Percentiles rank a stretch among this genome's conserved stretches.
phyloP scores from a whole-genome alignment of 306 rosid species.

The Crotalaria pallida region DNA sequence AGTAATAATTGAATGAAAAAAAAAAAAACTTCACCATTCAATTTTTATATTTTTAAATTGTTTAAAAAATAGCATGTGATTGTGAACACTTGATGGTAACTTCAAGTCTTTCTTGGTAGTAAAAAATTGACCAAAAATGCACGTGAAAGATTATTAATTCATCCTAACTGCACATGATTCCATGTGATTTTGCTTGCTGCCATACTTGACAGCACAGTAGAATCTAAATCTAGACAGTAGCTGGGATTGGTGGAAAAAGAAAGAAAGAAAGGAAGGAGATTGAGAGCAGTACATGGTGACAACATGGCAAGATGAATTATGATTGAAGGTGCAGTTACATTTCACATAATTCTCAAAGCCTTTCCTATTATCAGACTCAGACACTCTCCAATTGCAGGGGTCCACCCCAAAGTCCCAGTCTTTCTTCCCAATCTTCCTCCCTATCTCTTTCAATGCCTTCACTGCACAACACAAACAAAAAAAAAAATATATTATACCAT shows the following conservation, averaged over 20 bases:
- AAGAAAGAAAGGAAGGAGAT: background rate
- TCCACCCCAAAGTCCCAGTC: conserved; percentile 80
- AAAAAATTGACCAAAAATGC: background rate
- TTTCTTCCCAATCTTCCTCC: conserved; percentile 68
- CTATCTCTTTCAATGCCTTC: conserved; percentile 65
- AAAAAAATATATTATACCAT: background rate
- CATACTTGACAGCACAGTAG: background rate
- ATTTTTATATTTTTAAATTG: background rate
- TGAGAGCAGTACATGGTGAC: conserved; percentile 52
- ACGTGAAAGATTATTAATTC: background rate
- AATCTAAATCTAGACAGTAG: background rate
- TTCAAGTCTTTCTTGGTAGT: background rate
- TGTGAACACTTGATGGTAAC: conserved; percentile 18
- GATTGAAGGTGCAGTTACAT: conserved; percentile 65
- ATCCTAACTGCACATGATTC: conserved; percentile 14
- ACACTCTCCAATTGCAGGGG: conserved; percentile 64
- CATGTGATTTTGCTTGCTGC: conserved; percentile 19
- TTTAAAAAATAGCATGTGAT: background rate
- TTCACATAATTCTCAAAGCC: conserved; percentile 49
- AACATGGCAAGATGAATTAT: conserved; percentile 68
- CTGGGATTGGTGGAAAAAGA: background rate
- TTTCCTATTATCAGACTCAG: conserved; percentile 30
- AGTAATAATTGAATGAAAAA: background rate
- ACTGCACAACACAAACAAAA: conserved; percentile 39
- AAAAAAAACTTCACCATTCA: background rate